These are phyloP conservation scores for Cryptosporidium felis DNA, from an alignment of 169 alveolate species.

Conservation along the genomic window DNA sequence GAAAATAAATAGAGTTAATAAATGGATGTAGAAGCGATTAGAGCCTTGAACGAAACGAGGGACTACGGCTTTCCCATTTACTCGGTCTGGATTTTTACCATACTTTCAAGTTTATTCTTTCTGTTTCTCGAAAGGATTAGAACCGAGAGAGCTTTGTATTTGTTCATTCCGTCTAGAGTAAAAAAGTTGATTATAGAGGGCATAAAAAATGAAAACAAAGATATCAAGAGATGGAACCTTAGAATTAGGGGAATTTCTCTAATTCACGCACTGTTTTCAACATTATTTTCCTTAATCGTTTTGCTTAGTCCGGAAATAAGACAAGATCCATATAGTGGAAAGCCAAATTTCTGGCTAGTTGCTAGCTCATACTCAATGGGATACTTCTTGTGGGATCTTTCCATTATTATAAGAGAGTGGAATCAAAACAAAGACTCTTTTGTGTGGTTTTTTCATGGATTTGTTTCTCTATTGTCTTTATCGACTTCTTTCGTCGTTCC, in stretches of 20 bases:
- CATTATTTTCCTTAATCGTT: constrained; percentile 3
- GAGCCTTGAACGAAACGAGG: constrained; percentile 1
- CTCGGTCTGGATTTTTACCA: neutral
- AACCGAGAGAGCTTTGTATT: constrained; percentile 12
- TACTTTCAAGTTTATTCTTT: constrained; percentile 10
- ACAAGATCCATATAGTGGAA: constrained; percentile 57
- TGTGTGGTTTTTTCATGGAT: constrained; percentile 71
- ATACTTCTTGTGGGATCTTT: constrained; percentile 57
- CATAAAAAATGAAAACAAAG: constrained; percentile 8
- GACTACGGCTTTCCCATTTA: constrained; percentile 16
- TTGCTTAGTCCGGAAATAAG: constrained; percentile 2
- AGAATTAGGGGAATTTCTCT: constrained; percentile 61
- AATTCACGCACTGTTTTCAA: constrained; percentile 37
- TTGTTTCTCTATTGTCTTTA: constrained; percentile 30
- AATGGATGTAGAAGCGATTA: constrained; percentile 34
- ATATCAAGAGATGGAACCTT: constrained; percentile 12
- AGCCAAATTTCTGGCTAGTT: constrained; percentile 45
- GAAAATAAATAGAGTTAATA: too few relatives aligned
- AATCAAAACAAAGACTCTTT: constrained; percentile 37
- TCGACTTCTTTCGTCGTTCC: constrained; percentile 11
- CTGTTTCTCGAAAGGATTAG: constrained; percentile 12
- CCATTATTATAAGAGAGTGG: constrained; percentile 53
- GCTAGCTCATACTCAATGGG: constrained; percentile 52
- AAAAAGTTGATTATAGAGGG: constrained; percentile 5
- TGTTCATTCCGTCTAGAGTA: constrained; percentile 30